Evolutionary conservation across 371 early-diverging fungal species (phyloP).

Genomic region (Umbelopsis sp.): DNA sequence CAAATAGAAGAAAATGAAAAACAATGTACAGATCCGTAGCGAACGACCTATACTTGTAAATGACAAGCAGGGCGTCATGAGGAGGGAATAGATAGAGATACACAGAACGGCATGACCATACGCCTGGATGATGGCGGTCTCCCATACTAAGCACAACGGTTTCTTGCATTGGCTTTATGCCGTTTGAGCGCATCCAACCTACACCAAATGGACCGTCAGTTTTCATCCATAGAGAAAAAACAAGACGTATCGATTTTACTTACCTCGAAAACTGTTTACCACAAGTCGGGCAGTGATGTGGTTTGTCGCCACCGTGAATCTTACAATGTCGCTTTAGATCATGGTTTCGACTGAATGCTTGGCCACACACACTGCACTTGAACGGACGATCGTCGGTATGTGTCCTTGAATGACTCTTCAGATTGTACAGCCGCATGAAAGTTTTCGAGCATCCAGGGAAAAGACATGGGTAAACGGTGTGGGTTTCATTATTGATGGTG

Average conservation of each 20-base stretch:
- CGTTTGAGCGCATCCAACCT: constrained; percentile 58
- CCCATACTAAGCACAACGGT: constrained; percentile 11
- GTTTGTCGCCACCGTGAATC: constrained; percentile 86
- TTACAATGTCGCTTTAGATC: constrained; percentile 87
- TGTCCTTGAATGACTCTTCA: constrained; percentile 80
- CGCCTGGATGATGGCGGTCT: background rate
- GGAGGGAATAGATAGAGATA: too few relatives aligned
- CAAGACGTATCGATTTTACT: background rate
- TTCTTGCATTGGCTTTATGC: constrained; percentile 54
- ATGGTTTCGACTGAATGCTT: constrained; percentile 85
- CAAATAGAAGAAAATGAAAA: background rate
- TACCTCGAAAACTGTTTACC: constrained; percentile 77
- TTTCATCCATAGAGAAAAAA: background rate
- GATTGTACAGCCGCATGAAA: constrained; percentile 77
- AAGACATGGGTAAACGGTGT: constrained; percentile 64
- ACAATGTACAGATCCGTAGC: too few relatives aligned
- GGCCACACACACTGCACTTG: constrained; percentile 71
- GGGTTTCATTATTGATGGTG: constrained; percentile 51
- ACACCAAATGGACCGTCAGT: background rate
- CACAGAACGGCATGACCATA: too few relatives aligned
- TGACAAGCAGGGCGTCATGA: too few relatives aligned
- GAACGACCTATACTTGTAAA: too few relatives aligned
- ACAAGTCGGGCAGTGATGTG: constrained; percentile 81
- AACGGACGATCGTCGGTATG: constrained; percentile 84
- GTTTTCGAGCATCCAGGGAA: constrained; percentile 74